Conservation (phyloP, 176 grass and related monocot species). For the Metroxylon sagu region DNA sequence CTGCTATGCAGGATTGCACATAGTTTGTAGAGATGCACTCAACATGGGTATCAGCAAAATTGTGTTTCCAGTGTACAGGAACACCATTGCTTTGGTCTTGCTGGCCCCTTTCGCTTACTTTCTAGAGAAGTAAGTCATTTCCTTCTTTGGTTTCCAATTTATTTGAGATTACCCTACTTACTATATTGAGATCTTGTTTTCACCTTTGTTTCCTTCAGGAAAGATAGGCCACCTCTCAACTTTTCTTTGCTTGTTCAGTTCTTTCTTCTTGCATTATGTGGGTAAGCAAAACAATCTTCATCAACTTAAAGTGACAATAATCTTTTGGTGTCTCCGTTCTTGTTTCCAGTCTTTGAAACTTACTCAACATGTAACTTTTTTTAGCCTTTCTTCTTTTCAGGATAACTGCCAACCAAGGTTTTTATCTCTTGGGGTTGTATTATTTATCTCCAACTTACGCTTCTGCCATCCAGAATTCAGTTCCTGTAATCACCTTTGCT, state of each 20-base stretch:
- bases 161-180: background rate
- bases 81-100: constrained; percentile 74
- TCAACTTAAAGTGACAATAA: background rate
- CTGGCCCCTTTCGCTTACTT: constrained; percentile 92
- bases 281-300: constrained; percentile 35
- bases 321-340: background rate
- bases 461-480: constrained; percentile 70
- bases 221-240: constrained; percentile 74
- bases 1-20: constrained; percentile 78
- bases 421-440: constrained; percentile 49
- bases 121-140: constrained; percentile 64
- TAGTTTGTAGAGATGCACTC: constrained; percentile 70
- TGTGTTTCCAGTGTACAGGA: constrained; percentile 83
- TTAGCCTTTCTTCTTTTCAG: constrained; percentile 11
- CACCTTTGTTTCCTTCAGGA: constrained; percentile 34
- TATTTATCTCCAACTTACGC: constrained; percentile 72
- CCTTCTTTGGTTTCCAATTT: background rate
- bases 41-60: constrained; percentile 94
- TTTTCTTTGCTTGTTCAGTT: constrained; percentile 76
- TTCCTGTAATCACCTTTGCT: constrained; percentile 53
- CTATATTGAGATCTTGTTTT: background rate
- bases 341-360: constrained; percentile 1
- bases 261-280: constrained; percentile 74
- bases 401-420: constrained; percentile 92
- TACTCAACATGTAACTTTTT: too few relatives aligned